phyloP scores from a whole-genome alignment of 2,329 filamentous ascomycete genomes.

The Lasiodiplodia sp. region DNA sequence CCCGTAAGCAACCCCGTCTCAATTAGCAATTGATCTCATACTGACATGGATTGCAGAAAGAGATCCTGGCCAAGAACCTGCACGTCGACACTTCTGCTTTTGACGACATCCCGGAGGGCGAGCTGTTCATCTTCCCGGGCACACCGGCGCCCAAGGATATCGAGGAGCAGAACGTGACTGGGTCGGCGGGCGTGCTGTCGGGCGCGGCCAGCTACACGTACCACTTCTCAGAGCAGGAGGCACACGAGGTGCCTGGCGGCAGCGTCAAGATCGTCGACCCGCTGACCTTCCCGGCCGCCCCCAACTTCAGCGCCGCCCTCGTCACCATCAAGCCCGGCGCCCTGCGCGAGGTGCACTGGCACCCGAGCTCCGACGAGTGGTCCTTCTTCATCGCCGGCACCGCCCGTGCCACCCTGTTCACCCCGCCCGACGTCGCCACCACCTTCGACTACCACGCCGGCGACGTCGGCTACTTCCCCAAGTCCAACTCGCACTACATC shows the following conservation, averaged over 20 bases:
- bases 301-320: conserved; percentile 32
- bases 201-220: conserved; percentile 55
- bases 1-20: conserved; percentile 13
- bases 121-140: conserved; percentile 64
- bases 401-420: conserved; percentile 33
- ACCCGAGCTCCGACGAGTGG: conserved; percentile 32
- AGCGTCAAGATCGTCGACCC: conserved; percentile 35
- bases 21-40: neutral
- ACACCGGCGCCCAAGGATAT: conserved; percentile 57
- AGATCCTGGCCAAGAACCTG: conserved; percentile 64
- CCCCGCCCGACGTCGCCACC: conserved; percentile 29
- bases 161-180: conserved; percentile 57
- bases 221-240: conserved; percentile 55
- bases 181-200: conserved; percentile 53
- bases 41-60: conserved; percentile 41
- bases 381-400: conserved; percentile 32
- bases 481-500: conserved; percentile 33
- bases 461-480: conserved; percentile 33
- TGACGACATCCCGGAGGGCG: conserved; percentile 55
- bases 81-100: conserved; percentile 57
- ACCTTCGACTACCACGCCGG: conserved; percentile 33
- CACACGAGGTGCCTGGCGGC: conserved; percentile 36
- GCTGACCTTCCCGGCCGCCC: conserved; percentile 32
- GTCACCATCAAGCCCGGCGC: conserved; percentile 34
- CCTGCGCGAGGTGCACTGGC: conserved; percentile 35